Evolutionary conservation across 1,284 basidiomycete genomes (phyloP).

Genomic region (Pholiota adiposa): DNA sequence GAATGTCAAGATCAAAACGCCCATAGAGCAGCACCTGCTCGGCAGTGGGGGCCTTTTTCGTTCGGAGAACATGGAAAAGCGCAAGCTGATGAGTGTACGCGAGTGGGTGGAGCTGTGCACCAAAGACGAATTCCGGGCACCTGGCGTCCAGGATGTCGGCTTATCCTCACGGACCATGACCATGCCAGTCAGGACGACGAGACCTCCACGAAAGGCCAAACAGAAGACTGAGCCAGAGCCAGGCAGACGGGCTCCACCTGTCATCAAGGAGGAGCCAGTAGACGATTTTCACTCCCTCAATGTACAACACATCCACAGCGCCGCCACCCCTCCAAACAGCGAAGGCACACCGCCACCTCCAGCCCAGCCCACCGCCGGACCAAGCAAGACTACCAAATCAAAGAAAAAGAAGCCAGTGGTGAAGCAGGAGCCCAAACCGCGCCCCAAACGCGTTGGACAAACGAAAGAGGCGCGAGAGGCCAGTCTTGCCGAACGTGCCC

Average conservation of each 20-base stretch:
- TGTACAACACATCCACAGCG: constrained; percentile 21
- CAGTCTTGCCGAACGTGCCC: constrained; percentile 52
- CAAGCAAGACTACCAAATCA: constrained; percentile 15
- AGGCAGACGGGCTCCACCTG: constrained; percentile 42
- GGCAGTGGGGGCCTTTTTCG: constrained; percentile 87
- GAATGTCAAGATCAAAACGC: constrained; percentile 79
- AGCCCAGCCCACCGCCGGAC: background rate
- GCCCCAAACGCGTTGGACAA: constrained; percentile 46
- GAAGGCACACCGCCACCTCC: constrained; percentile 29
- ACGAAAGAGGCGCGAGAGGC: constrained; percentile 58
- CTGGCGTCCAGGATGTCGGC: constrained; percentile 70
- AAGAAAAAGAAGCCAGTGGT: constrained; percentile 30
- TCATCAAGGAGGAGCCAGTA: constrained; percentile 41
- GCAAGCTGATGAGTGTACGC: constrained; percentile 79
- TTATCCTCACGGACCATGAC: constrained; percentile 52
- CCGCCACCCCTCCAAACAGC: constrained; percentile 40
- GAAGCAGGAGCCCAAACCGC: constrained; percentile 43
- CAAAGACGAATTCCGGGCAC: constrained; percentile 70
- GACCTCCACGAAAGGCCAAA: background rate
- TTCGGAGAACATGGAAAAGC: constrained; percentile 91
- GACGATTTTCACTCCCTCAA: constrained; percentile 33
- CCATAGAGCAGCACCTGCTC: constrained; percentile 92
- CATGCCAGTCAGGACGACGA: constrained; percentile 28
- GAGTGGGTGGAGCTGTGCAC: constrained; percentile 88
- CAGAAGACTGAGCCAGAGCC: constrained; percentile 35